Evolutionary conservation across 1,139 yeast species (phyloP), one percentile per base, ranked within the genome.

Genomic region (Geotrichum aggregatum): DNA sequence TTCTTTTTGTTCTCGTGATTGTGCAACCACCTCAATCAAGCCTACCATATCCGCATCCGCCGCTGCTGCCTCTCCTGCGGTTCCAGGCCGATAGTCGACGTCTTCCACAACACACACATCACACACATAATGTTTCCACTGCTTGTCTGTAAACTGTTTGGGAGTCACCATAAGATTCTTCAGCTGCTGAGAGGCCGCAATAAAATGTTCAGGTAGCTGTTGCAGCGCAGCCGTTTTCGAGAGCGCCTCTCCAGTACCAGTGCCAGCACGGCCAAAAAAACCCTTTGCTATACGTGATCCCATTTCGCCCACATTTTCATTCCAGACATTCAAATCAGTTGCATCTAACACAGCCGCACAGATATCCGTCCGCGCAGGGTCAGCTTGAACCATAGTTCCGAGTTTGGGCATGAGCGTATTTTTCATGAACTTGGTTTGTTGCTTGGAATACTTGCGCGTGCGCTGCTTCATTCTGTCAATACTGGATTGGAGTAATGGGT

Each of bases 401-500:
- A 70, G 52, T 65, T 85, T 89, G 0, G 83, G 80, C 2, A 83
- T 75, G 31, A 92, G 71, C 54, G 83, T 74, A 60, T 85, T 87
- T 49, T 77, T 77, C 56, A 92, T 91, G 97, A 98, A 92, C 66
- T 89, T 89, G n/a, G 89, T 81, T 65, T 92, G 99, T 58, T 79
- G 79, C 57, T 84, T 83, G 1, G 98, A 96, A 66, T 92, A 92
- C 63, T 84, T 87, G 52, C 96, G 71, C 0, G 99, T 92, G 42
- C 87, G 75, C 1, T 80, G 72, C 66, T 92, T 89, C 98, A 92
- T 92, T 30, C 79, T 72, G 14, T 81, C 85, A 1, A 85, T 71
- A 7, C 94, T 82, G 5, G 70, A 69, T 1, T 63, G 62, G 52
- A 82, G 28, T 24, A 24, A 24, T 24, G 28, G 5, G 28, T 5